Conservation (phyloP, 176 grass and related monocot species). For the Carex scoparia region DNA sequence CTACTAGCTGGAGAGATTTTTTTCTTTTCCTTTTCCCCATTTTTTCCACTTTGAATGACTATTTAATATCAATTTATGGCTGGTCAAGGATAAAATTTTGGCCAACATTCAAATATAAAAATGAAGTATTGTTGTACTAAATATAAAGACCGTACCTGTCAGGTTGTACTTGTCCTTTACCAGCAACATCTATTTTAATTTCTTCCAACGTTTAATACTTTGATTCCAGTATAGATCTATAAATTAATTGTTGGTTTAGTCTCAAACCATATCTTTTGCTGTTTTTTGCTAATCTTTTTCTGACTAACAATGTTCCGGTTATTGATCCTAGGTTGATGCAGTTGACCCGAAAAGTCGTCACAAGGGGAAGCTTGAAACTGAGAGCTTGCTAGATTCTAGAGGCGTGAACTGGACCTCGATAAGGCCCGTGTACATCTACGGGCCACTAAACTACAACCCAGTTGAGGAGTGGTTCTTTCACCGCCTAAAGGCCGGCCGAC, state of each 20-base stretch:
- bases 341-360: slow-evolving; percentile 94
- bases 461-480: slow-evolving; percentile 99
- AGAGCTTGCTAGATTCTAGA: slow-evolving; percentile 57
- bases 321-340: slow-evolving; percentile 47
- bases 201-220: not conserved
- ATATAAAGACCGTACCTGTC: not conserved
- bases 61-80: not conserved
- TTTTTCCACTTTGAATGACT: not conserved
- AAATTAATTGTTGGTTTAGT: not conserved
- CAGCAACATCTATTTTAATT: not conserved
- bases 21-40: not conserved
- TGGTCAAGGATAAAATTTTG: not conserved
- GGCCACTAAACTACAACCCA: slow-evolving; percentile 95
- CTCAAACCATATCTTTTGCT: not conserved
- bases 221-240: not conserved
- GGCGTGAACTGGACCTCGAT: slow-evolving; percentile 92
- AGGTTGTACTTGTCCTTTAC: not conserved
- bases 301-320: not conserved
- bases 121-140: not conserved
- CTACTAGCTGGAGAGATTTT: not conserved
- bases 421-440: slow-evolving; percentile 93
- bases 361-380: slow-evolving; percentile 98
- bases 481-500: slow-evolving; percentile 78
- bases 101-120: not conserved
- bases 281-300: not conserved